A percentile compares a stretch with the other conserved stretches of the same genome.
Conservation (phyloP, 805 yeast species). For the Ogataea salicorniae region DNA sequence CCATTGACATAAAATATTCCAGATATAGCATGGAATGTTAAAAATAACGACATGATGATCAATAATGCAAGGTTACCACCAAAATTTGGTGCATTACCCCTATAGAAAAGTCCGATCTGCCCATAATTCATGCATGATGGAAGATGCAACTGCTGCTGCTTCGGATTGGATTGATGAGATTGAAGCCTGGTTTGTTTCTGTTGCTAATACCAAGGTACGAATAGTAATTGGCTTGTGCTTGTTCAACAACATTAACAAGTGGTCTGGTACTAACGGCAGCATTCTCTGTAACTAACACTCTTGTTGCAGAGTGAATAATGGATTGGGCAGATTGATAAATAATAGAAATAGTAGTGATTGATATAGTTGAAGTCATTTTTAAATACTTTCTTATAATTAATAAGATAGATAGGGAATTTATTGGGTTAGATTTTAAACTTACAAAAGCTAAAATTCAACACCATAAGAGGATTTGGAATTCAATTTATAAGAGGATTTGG, state of each 20-base stretch:
- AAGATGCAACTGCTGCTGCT: conserved; percentile 21
- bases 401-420: too few species aligned
- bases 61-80: conserved; percentile 58
- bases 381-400: too few species aligned
- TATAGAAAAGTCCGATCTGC: conserved; percentile 23
- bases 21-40: conserved; percentile 37
- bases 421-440: too few species aligned
- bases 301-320: conserved; percentile 6
- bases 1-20: conserved; percentile 48
- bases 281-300: conserved; percentile 14
- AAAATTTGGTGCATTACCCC: conserved; percentile 43
- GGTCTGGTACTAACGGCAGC: conserved; percentile 3
- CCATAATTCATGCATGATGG: conserved; percentile 13
- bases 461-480: too few species aligned
- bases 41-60: conserved; percentile 46
- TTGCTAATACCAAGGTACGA: conserved; percentile 20
- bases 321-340: conserved; percentile 10
- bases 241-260: conserved; percentile 4
- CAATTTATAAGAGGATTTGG: too few species aligned
- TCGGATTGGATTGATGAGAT: conserved; percentile 11
- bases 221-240: conserved; percentile 26
- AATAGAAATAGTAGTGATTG: conserved; percentile 3
- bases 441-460: too few species aligned
- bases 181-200: conserved; percentile 17
- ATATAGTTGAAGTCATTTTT: background rate